Evolutionary conservation across 441 rosid species (phyloP).

Genomic region (Erysimum cheiri): DNA sequence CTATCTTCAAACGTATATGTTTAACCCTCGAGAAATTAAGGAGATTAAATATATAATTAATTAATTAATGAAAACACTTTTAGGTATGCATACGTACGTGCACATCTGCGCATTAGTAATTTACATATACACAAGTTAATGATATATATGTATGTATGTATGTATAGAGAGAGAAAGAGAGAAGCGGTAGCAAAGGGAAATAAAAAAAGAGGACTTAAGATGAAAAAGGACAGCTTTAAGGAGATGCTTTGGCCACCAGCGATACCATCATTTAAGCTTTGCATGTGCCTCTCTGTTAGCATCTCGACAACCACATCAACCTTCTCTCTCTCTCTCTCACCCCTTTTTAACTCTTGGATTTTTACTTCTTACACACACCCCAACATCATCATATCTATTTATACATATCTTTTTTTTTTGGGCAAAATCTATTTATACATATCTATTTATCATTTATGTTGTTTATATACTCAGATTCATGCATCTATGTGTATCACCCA

Average conservation of each 20-base stretch:
- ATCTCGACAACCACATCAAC: slow-evolving; percentile 50
- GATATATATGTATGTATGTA: neutral
- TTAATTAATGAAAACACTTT: slow-evolving; percentile 29
- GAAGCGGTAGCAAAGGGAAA: slow-evolving; percentile 27
- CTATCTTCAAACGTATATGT: slow-evolving; percentile 33
- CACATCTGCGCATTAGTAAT: slow-evolving; percentile 31
- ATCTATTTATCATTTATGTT: neutral
- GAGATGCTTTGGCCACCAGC: slow-evolving; percentile 52
- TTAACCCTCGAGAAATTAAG: neutral
- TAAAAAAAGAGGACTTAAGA: slow-evolving; percentile 30
- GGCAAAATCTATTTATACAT: no score
- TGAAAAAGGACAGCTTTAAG: slow-evolving; percentile 49
- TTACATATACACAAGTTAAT: slow-evolving; percentile 21
- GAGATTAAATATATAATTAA: neutral
- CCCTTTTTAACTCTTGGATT: slow-evolving; percentile 41
- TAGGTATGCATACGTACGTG: slow-evolving; percentile 50
- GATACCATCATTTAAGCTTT: slow-evolving; percentile 51
- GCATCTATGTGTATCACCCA: slow-evolving; percentile 23
- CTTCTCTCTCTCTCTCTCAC: slow-evolving; percentile 36
- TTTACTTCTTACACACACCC: slow-evolving; percentile 44
- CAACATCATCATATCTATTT: slow-evolving; percentile 37
- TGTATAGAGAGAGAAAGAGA: slow-evolving; percentile 28
- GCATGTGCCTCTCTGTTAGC: slow-evolving; percentile 51
- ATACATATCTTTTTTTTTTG: no score
- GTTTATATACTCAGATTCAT: slow-evolving; percentile 15